Evolutionary conservation across 2,329 filamentous ascomycete genomes (phyloP), one percentile per base, ranked within the genome.

Genomic region (Monosporascus sp.): DNA sequence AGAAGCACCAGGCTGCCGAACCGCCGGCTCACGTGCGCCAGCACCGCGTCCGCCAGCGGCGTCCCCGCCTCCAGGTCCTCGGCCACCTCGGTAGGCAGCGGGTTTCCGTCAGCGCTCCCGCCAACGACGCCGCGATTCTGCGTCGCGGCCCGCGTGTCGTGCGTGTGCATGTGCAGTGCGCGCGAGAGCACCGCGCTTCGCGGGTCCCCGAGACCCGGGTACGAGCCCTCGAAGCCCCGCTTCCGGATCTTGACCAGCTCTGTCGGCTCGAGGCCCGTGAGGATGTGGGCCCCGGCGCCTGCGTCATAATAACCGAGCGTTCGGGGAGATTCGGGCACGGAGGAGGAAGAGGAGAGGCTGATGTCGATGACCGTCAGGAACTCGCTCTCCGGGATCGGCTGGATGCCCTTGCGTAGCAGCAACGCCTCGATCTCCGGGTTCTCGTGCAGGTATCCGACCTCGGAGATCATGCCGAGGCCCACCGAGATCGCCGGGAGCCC

Each of bases 391-490:
- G 64, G 65, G 31, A 73, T 56, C 0, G 67, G 61, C 38, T 69
- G 66, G 46, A 73, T 65, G 2, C 69, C 72, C 37, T 66, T 69
- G 17, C 70, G 66, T 5, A 60, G 55, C 2, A 74, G 61, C 9
- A 68, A 49, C 2, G 58, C 61, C 54, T 73, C 69, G n/a, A 74
- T 65, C 3, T 70, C 66, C 0, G 63, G 65, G 45, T 70, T 66
- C 37, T 73, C 69, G 48, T 66, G 61, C 3, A 72, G 57, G 51
- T 68, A 67, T 22, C 71, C 72, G 3, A 73, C 69, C 19, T 69
- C 70, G 7, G 63, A 62, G 44, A 74, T 67, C 58, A 71, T 63
- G 31, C 31, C 31, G 11, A 35, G 31, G 31, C 31, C 31, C 11
- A 35, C 31, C 31, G 31, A 35, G 31, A 35, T 5, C 31, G 2